Evolutionary conservation across 768 basidiomycete species (phyloP).

Genomic region (Hygrophorus russula): DNA sequence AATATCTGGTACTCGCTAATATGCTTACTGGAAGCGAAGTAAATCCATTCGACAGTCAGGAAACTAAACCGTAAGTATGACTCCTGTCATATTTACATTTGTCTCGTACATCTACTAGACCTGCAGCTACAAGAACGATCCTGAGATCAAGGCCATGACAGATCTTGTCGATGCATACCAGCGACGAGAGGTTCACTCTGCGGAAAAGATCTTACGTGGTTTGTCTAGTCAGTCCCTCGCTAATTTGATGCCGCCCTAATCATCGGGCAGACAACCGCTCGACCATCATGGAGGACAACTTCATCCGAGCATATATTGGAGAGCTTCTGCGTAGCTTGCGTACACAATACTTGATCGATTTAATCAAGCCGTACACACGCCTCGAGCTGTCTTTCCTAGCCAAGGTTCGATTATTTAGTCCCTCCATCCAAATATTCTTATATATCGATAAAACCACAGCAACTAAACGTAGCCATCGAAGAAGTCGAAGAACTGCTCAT

Average conservation of each 20-base stretch:
- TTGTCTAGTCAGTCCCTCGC: constrained; percentile 7
- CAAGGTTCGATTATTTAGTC: constrained; percentile 42
- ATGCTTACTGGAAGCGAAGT: constrained; percentile 98
- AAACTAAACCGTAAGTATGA: constrained; percentile 95
- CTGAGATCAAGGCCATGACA: constrained; percentile 97
- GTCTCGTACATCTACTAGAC: not conserved
- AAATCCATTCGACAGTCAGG: constrained; percentile 98
- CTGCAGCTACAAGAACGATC: constrained; percentile 82
- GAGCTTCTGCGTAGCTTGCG: constrained; percentile 89
- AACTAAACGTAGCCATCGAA: constrained; percentile 85
- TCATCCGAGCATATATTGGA: constrained; percentile 93
- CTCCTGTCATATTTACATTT: not conserved
- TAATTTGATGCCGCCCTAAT: not conserved
- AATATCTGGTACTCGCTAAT: constrained; percentile 94
- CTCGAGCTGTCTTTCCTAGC: constrained; percentile 90
- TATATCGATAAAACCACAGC: constrained; percentile 34
- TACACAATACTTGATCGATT: constrained; percentile 94
- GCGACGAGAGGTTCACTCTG: constrained; percentile 90
- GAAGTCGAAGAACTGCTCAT: constrained; percentile 94
- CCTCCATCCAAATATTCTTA: not conserved
- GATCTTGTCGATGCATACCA: constrained; percentile 96
- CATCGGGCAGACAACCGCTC: constrained; percentile 64
- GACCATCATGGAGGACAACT: constrained; percentile 93
- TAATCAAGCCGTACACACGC: constrained; percentile 95
- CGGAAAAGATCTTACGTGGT: constrained; percentile 92